Evolutionary conservation across 2,329 filamentous ascomycete species (phyloP).

Genomic region (Aspergillus brasiliensis): DNA sequence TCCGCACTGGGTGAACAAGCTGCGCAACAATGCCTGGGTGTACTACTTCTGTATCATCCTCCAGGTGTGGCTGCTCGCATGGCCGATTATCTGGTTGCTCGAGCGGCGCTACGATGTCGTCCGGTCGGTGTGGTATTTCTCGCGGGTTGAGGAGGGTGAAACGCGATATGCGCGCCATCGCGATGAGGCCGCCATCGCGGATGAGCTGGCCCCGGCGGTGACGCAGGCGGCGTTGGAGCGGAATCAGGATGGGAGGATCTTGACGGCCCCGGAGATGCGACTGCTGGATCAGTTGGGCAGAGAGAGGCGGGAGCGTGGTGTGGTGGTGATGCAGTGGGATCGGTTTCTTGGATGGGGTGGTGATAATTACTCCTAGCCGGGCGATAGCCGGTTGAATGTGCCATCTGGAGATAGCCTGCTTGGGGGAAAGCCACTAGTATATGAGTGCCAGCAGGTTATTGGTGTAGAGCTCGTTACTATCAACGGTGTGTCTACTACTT

Average conservation of each 20-base stretch:
- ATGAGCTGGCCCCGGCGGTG: slow-evolving; percentile 36
- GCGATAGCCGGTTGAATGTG: not conserved
- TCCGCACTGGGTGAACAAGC: slow-evolving; percentile 41
- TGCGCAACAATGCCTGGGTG: slow-evolving; percentile 36
- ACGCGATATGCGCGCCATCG: slow-evolving; percentile 29
- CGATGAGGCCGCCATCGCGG: slow-evolving; percentile 31
- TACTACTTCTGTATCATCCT: slow-evolving; percentile 40
- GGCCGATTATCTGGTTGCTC: slow-evolving; percentile 41
- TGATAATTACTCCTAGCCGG: not conserved
- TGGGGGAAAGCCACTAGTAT: not conserved
- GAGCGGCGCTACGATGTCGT: slow-evolving; percentile 41
- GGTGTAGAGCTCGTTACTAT: not conserved
- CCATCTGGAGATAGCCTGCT: not conserved
- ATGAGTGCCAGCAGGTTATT: not conserved
- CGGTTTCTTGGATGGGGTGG: slow-evolving; percentile 14
- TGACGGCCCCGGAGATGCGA: slow-evolving; percentile 21
- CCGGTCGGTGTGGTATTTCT: slow-evolving; percentile 34
- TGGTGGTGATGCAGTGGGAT: slow-evolving; percentile 14
- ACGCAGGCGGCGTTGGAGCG: slow-evolving; percentile 39
- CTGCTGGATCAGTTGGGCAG: slow-evolving; percentile 13
- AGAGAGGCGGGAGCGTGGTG: slow-evolving; percentile 14
- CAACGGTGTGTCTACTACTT: not conserved
- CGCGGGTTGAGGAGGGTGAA: slow-evolving; percentile 16
- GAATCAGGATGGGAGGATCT: slow-evolving; percentile 19
- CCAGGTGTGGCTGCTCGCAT: slow-evolving; percentile 44